Conservation (phyloP, 306 rosid genomes). For the Rosa multiflora region DNA sequence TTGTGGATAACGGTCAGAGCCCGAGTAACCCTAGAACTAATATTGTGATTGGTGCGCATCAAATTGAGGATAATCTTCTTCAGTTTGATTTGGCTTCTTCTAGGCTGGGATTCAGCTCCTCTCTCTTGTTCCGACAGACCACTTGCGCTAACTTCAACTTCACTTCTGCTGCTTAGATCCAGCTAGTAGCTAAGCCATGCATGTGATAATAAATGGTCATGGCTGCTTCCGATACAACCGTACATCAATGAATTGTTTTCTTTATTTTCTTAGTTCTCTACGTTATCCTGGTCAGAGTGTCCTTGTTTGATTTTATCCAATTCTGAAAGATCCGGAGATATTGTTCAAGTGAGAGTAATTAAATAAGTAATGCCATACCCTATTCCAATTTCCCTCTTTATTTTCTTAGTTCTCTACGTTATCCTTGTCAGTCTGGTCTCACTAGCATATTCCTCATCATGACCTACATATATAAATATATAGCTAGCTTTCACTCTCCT, state of each 20-base stretch:
- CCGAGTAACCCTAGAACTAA: slow-evolving; percentile 34
- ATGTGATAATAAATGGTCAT: not conserved
- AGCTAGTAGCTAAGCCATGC: not conserved
- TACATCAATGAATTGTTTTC: not conserved
- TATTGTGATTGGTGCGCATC: slow-evolving; percentile 57
- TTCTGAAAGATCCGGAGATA: not conserved
- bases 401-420: too few relatives aligned
- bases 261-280: not conserved
- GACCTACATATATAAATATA: too few relatives aligned
- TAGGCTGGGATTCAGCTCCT: slow-evolving; percentile 56
- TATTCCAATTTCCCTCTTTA: too few relatives aligned
- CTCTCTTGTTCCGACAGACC: slow-evolving; percentile 28
- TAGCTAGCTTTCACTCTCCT: too few relatives aligned
- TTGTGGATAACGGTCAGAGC: slow-evolving; percentile 49
- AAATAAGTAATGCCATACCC: too few relatives aligned
- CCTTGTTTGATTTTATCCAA: not conserved
- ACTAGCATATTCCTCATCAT: too few relatives aligned
- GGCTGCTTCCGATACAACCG: not conserved
- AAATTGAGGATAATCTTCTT: slow-evolving; percentile 54
- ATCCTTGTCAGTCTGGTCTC: too few relatives aligned
- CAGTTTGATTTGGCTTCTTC: slow-evolving; percentile 53
- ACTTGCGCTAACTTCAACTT: slow-evolving; percentile 63
- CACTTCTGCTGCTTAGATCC: slow-evolving; percentile 15
- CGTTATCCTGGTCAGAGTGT: not conserved
- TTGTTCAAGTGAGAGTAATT: not conserved